phyloP scores from a whole-genome alignment of 768 basidiomycete genomes.

The Kwoniella dejecticola region DNA sequence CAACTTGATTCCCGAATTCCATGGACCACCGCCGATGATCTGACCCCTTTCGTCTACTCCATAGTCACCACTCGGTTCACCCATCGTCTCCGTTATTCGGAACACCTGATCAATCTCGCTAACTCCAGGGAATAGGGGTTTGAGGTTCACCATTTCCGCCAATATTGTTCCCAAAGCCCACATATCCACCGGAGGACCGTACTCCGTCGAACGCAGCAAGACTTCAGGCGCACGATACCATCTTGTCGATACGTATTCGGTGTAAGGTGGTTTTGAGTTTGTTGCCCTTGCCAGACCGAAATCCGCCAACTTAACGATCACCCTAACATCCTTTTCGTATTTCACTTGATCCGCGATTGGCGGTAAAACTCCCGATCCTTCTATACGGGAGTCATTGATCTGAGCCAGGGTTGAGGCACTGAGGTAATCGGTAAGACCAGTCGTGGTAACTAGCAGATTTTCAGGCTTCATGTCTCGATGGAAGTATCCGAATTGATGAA shows the following conservation, averaged over 20 bases:
- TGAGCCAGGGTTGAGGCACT: constrained; percentile 70
- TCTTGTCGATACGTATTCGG: constrained; percentile 97
- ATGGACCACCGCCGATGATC: constrained; percentile 79
- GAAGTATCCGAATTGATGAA: constrained; percentile 90
- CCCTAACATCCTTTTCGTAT: constrained; percentile 85
- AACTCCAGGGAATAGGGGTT: constrained; percentile 91
- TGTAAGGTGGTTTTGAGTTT: constrained; percentile 84
- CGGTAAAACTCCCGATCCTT: constrained; percentile 2
- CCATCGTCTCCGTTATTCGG: constrained; percentile 87
- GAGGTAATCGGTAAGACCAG: constrained; percentile 88
- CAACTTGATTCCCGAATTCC: constrained; percentile 82
- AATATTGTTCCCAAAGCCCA: constrained; percentile 99
- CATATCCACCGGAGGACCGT: constrained; percentile 97
- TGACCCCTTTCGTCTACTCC: constrained; percentile 71
- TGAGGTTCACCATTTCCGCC: constrained; percentile 92
- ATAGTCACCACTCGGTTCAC: constrained; percentile 84
- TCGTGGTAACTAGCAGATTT: constrained; percentile 96
- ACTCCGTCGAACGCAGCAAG: constrained; percentile 83
- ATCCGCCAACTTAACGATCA: constrained; percentile 96
- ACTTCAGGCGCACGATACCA: constrained; percentile 99
- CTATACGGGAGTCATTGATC: constrained; percentile 31
- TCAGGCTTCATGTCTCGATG: constrained; percentile 99
- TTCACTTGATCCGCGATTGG: constrained; percentile 13
- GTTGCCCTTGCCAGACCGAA: constrained; percentile 95
- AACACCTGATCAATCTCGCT: constrained; percentile 90